Percentiles rank a stretch among this genome's conserved stretches.
phyloP scores from a whole-genome alignment of 768 basidiomycete species.

The Terana coerulea region DNA sequence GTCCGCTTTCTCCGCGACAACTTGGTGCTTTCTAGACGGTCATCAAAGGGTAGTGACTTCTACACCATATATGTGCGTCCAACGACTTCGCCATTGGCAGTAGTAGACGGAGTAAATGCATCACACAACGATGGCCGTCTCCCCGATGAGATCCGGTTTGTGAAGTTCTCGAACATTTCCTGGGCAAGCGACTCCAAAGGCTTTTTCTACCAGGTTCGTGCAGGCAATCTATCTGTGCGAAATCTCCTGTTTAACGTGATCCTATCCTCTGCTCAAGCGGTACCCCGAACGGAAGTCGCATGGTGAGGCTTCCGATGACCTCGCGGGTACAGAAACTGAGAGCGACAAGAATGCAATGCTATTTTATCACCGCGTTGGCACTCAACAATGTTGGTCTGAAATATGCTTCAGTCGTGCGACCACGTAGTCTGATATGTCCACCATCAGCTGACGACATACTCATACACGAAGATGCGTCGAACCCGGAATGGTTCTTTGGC shows the following conservation, averaged over 20 bases:
- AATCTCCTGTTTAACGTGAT: neutral
- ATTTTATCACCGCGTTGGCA: constrained; percentile 73
- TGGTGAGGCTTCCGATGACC: constrained; percentile 43
- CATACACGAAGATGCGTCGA: constrained; percentile 56
- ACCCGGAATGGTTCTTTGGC: constrained; percentile 66
- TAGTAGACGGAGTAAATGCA: constrained; percentile 30
- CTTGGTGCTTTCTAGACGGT: neutral
- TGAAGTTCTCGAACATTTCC: constrained; percentile 69
- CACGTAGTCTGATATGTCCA: neutral
- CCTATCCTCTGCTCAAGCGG: constrained; percentile 28
- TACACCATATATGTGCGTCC: constrained; percentile 64
- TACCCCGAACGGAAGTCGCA: constrained; percentile 52
- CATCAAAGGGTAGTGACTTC: constrained; percentile 65
- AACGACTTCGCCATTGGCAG: constrained; percentile 53
- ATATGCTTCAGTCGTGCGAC: neutral
- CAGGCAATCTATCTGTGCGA: neutral
- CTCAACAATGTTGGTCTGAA: constrained; percentile 54
- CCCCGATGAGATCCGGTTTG: constrained; percentile 64
- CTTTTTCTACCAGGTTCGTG: constrained; percentile 73
- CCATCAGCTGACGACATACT: constrained; percentile 62
- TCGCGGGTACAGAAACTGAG: constrained; percentile 53
- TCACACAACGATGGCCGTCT: constrained; percentile 50
- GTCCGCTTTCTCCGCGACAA: constrained; percentile 30
- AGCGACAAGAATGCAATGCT: constrained; percentile 69
- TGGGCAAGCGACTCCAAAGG: constrained; percentile 82